These are phyloP conservation scores for Thymus quinquecostatus DNA, from an alignment of 257 asterid genomes.

Conservation along the genomic window DNA sequence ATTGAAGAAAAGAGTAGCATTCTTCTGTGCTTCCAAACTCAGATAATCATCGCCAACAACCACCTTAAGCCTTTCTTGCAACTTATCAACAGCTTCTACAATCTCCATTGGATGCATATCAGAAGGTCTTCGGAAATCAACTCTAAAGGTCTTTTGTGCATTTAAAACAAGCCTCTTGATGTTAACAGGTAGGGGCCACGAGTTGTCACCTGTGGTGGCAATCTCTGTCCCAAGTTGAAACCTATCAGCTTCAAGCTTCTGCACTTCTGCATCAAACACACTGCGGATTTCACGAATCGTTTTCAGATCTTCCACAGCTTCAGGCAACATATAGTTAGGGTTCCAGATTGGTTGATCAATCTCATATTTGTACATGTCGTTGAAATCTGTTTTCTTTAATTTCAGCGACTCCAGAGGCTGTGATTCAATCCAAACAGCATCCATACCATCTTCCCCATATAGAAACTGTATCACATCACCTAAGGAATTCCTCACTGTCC, in stretches of 20 bases:
- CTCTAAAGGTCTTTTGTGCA: conserved; percentile 95
- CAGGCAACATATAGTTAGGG: conserved; percentile 86
- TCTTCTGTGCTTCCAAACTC: conserved; percentile 97
- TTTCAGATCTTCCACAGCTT: conserved; percentile 88
- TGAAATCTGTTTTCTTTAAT: conserved; percentile 72
- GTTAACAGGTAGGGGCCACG: conserved; percentile 96
- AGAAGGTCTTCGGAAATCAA: conserved; percentile 91
- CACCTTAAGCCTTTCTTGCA: conserved; percentile 95
- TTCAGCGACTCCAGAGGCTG: conserved; percentile 93
- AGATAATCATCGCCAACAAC: conserved; percentile 99
- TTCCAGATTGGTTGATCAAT: conserved; percentile 84
- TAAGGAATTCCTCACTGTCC: conserved; percentile 94
- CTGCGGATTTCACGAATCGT: conserved; percentile 91
- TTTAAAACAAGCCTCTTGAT: conserved; percentile 85
- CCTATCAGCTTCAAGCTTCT: conserved; percentile 93
- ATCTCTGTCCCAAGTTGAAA: conserved; percentile 90
- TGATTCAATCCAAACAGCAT: conserved; percentile 96
- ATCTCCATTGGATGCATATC: conserved; percentile 99
- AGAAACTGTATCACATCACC: conserved; percentile 99
- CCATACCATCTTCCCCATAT: conserved; percentile 99
- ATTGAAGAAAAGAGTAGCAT: conserved; percentile 96
- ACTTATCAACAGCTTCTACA: conserved; percentile 97
- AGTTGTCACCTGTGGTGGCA: conserved; percentile 88
- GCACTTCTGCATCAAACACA: conserved; percentile 96
- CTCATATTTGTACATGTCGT: conserved; percentile 74